Evolutionary conservation across 2,329 filamentous ascomycete genomes (phyloP).

Genomic region (Pyrenophora seminiperda): DNA sequence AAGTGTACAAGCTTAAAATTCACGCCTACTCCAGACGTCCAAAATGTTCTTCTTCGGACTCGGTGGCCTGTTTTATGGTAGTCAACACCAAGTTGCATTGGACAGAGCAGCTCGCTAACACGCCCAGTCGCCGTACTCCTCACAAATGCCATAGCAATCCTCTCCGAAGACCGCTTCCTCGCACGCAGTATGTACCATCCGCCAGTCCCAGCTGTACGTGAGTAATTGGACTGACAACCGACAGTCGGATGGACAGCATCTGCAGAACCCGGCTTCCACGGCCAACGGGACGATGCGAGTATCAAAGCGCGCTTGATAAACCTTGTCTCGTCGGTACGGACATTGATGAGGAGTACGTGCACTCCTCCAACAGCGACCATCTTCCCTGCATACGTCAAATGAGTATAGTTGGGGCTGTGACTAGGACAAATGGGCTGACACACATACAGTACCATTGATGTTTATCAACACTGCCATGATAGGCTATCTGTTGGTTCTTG

Average conservation of each 20-base stretch:
- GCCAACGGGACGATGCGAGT: conserved; percentile 71
- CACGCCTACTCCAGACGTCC: not conserved
- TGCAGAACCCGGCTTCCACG: conserved; percentile 78
- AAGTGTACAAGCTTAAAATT: not conserved
- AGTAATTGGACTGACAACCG: conserved; percentile 11
- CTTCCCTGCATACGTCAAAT: not conserved
- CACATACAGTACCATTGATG: conserved; percentile 45
- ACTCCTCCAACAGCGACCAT: not conserved
- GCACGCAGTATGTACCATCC: conserved; percentile 67
- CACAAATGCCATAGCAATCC: conserved; percentile 89
- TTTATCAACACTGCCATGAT: conserved; percentile 49
- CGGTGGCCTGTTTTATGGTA: conserved; percentile 76
- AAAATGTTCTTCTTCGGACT: conserved; percentile 72
- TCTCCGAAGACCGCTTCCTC: conserved; percentile 94
- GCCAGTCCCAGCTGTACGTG: not conserved
- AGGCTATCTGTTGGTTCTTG: conserved; percentile 45
- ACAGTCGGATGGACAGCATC: conserved; percentile 77
- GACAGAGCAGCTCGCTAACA: conserved; percentile 22
- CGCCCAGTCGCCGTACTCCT: conserved; percentile 76
- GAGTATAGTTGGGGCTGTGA: not conserved
- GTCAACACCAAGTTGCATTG: conserved; percentile 1
- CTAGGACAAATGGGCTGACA: conserved; percentile 15
- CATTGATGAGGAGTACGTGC: conserved; percentile 85
- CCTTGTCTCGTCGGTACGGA: conserved; percentile 86
- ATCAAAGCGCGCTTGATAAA: conserved; percentile 87